These are phyloP conservation scores for Blastocystis sp. DNA, from an alignment of 352 stramenopile genomes.

Conservation along the genomic window DNA sequence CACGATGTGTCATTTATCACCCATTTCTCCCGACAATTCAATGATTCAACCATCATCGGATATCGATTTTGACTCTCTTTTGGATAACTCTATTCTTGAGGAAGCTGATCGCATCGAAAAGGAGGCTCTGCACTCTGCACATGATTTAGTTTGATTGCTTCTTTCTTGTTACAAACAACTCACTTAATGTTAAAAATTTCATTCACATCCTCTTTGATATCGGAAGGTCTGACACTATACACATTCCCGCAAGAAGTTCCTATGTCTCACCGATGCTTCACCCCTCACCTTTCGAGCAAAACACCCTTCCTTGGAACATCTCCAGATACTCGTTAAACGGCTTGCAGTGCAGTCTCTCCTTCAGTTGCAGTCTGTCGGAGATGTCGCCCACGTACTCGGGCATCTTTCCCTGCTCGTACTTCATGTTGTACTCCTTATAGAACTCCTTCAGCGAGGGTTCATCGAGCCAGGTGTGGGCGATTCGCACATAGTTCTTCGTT, in stretches of 20 bases:
- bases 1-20: background rate
- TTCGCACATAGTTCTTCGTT: constrained; percentile 35
- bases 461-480: constrained; percentile 47
- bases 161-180: constrained; percentile 28
- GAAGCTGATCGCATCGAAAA: background rate
- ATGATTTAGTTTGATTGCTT: background rate
- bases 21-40: background rate
- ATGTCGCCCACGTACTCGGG: constrained; percentile 28
- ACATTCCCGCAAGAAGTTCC: background rate
- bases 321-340: constrained; percentile 44
- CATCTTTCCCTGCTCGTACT: background rate
- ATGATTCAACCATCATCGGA: background rate
- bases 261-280: background rate
- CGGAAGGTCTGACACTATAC: background rate
- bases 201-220: constrained; percentile 22
- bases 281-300: background rate
- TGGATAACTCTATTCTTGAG: background rate
- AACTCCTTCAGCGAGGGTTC: background rate
- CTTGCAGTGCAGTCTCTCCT: constrained; percentile 43
- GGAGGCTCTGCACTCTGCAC: background rate
- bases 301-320: constrained; percentile 21
- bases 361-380: constrained; percentile 27
- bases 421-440: constrained; percentile 17
- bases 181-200: constrained; percentile 59
- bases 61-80: background rate